Base-by-base conservation (phyloP, 2,329 filamentous ascomycete species). In the Colletotrichum aenigma region DNA sequence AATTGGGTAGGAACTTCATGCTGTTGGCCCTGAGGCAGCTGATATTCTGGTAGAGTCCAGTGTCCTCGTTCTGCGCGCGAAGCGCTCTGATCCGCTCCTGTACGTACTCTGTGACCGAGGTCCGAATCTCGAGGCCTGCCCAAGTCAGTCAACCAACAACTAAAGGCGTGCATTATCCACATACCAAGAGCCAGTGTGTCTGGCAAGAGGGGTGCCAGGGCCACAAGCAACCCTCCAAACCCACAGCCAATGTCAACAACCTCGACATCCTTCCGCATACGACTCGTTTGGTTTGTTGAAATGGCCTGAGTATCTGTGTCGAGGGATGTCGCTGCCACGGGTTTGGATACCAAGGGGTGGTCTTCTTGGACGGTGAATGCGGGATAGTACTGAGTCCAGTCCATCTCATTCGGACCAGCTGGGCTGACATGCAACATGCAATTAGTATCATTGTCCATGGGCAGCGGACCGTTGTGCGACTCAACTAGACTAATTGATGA, bases 1-100 rank as follows among this genome's bases (percentile, higher is more conserved):
- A 98, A 83, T 99, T 98, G 77, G 97, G 96, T n/a, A 99, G 88
- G 85, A 98, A 99, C 84, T 99, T 99, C 97, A 99, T 99, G 7
- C 95, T 95, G 87, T 99, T 99, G 78, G 95, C 95, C 77, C 97
- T 93, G 64, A 99, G 88, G 82, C 95, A 97, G 38, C 94, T 93
- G 70, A 96, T 93, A 84, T 99, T 99, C 82, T 97, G 94, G 84
- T 95, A 98, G 62, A 87, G 84, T 66, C 86, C 84, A 32, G 83
- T 82, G 7, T 87, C 86, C 7, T 86, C 81, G 78, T 91, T 90
- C 81, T 96, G 93, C 15, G 88, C 87, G 6, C 97, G 93, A 21
- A 98, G 89, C 6, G 96, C 96, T 78, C 92, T 91, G 83, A 98
- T 95, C 81, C 96, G 94, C 79, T 97, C 94, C 83, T 95, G 92